A percentile compares a stretch with the other conserved stretches of the same genome.
These are phyloP conservation scores for Hypoxylon sp. DNA, from an alignment of 2,329 filamentous ascomycete species.

Conservation along the genomic window DNA sequence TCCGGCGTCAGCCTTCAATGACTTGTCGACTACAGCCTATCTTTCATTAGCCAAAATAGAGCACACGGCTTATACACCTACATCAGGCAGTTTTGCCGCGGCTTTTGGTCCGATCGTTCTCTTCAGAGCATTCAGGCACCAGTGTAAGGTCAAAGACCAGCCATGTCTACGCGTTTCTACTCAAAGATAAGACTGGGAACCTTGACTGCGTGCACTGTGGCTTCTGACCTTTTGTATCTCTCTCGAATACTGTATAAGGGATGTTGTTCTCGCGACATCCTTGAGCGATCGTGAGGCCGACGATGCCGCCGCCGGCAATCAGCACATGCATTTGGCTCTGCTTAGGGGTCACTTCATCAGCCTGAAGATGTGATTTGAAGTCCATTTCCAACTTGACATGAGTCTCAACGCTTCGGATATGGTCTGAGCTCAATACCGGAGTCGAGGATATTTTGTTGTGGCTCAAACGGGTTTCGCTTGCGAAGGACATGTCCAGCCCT, in stretches of 20 bases:
- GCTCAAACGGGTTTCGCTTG: too few species aligned
- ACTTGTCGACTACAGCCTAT: constrained; percentile 47
- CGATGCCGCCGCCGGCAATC: constrained; percentile 56
- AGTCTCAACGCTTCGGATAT: not conserved
- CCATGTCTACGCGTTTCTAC: constrained; percentile 56
- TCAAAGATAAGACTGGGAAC: constrained; percentile 24
- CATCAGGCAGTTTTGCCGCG: constrained; percentile 37
- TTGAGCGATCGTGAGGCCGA: constrained; percentile 55
- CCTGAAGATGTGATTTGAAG: not conserved
- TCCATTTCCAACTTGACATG: not conserved
- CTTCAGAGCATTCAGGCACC: constrained; percentile 59
- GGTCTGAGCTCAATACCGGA: not conserved
- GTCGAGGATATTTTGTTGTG: not conserved
- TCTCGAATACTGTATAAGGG: constrained; percentile 28
- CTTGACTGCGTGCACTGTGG: not conserved
- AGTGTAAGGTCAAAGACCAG: constrained; percentile 72
- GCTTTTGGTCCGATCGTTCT: constrained; percentile 44
- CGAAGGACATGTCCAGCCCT: too few species aligned
- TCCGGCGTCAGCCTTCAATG: constrained; percentile 54
- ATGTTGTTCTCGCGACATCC: constrained; percentile 51
- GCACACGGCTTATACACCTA: constrained; percentile 41
- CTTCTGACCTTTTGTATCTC: constrained; percentile 8
- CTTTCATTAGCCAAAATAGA: constrained; percentile 57
- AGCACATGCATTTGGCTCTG: constrained; percentile 46
- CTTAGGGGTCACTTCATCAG: not conserved